A percentile compares a stretch with the other conserved stretches of the same genome.
Conservation (phyloP, 2,329 filamentous ascomycete genomes). For the Aureobasidium vineae region DNA sequence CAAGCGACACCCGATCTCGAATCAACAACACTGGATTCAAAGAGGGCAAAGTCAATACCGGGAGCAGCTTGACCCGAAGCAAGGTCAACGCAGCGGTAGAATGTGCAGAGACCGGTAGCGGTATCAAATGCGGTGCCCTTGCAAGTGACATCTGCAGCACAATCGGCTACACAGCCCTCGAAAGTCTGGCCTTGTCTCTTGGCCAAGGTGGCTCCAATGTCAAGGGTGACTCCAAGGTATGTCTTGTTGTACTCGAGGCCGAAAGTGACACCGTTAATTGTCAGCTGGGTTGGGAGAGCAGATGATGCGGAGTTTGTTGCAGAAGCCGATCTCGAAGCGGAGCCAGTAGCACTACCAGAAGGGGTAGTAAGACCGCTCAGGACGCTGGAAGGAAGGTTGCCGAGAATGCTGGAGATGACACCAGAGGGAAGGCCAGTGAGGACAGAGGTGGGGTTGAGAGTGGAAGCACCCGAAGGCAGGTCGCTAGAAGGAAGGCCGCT, state of each 20-base stretch:
- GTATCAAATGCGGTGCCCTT: conserved; percentile 14
- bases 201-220: not conserved
- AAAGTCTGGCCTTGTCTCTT: conserved; percentile 11
- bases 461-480: not conserved
- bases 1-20: not conserved
- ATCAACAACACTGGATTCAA: not conserved
- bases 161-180: not conserved
- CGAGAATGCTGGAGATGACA: conserved; percentile 10
- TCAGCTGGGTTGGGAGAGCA: not conserved
- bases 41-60: conserved; percentile 7
- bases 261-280: conserved; percentile 8
- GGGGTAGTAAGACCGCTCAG: not conserved
- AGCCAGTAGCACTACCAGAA: not conserved
- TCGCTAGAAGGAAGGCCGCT: not conserved
- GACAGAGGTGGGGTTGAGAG: not conserved
- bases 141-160: not conserved
- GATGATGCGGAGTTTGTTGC: not conserved
- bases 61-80: not conserved
- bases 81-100: conserved; percentile 15
- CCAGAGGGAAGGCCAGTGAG: not conserved
- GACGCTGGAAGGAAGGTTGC: not conserved
- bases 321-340: not conserved
- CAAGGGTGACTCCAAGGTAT: not conserved
- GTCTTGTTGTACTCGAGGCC: conserved; percentile 4
- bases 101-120: not conserved